Conservation (phyloP, 805 yeast genomes). For the Saccharomycopsis oosterbeekiorum region DNA sequence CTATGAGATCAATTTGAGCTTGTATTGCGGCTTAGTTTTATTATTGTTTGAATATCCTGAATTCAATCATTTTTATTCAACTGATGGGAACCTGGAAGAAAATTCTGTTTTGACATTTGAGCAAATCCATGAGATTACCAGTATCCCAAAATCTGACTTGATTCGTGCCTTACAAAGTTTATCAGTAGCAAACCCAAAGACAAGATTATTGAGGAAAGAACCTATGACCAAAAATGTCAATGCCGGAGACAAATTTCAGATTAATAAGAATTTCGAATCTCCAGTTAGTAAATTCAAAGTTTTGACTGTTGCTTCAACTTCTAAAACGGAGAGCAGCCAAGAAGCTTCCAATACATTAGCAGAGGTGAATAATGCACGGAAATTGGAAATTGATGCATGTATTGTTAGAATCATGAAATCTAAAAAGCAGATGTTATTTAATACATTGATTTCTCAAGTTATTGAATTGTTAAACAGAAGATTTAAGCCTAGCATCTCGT, state of each 20-base stretch:
- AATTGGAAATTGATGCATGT: constrained; percentile 70
- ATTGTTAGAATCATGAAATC: constrained; percentile 83
- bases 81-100: background rate
- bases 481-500: constrained; percentile 57
- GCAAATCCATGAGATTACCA: constrained; percentile 56
- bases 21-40: constrained; percentile 72
- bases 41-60: constrained; percentile 57
- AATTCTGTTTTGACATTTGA: constrained; percentile 36
- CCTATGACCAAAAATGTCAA: constrained; percentile 71
- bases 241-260: constrained; percentile 49
- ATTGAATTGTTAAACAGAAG: constrained; percentile 48
- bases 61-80: background rate
- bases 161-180: constrained; percentile 73
- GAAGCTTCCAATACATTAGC: constrained; percentile 42
- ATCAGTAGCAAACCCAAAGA: constrained; percentile 64
- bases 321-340: constrained; percentile 40
- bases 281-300: constrained; percentile 65
- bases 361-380: constrained; percentile 52
- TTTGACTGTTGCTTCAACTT: constrained; percentile 45
- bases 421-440: constrained; percentile 49
- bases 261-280: constrained; percentile 61
- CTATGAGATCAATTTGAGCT: constrained; percentile 72
- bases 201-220: constrained; percentile 59
- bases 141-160: constrained; percentile 65
- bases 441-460: constrained; percentile 57